Evolutionary conservation across 2,329 filamentous ascomycete species (phyloP).

Genomic region (Pyrenophora seminiperda): DNA sequence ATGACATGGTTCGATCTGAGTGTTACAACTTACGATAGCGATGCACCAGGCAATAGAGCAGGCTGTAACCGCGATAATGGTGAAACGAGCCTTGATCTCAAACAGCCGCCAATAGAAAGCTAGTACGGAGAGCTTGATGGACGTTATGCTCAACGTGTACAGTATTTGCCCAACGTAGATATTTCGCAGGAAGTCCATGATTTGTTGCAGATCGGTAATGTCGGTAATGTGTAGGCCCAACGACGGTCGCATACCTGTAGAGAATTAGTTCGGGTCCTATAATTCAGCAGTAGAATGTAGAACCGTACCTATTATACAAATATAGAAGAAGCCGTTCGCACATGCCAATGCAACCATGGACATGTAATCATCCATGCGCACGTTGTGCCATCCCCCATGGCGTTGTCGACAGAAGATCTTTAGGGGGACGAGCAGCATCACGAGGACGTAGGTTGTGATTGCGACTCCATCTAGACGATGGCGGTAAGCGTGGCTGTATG

Average conservation of each 20-base stretch:
- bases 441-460: constrained; percentile 26
- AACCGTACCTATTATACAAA: constrained; percentile 29
- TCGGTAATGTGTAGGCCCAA: constrained; percentile 20
- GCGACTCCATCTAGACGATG: constrained; percentile 29
- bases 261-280: background rate
- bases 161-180: constrained; percentile 28
- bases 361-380: constrained; percentile 27
- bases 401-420: constrained; percentile 30
- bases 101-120: constrained; percentile 38
- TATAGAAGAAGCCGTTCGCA: constrained; percentile 26
- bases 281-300: background rate
- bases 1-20: background rate
- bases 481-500: constrained; percentile 14
- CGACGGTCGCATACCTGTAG: constrained; percentile 22
- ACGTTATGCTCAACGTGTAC: constrained; percentile 22
- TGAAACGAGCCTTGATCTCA: constrained; percentile 18
- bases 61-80: constrained; percentile 15
- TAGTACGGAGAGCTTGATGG: constrained; percentile 31
- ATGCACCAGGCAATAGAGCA: constrained; percentile 27
- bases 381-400: constrained; percentile 28
- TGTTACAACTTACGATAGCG: constrained; percentile 16
- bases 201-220: constrained; percentile 9
- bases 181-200: constrained; percentile 22
- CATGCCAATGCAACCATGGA: constrained; percentile 21
- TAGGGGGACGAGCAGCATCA: constrained; percentile 31